Evolutionary conservation across 208 protist genomes (phyloP).

Genomic region (Leishmania gerbilli): DNA sequence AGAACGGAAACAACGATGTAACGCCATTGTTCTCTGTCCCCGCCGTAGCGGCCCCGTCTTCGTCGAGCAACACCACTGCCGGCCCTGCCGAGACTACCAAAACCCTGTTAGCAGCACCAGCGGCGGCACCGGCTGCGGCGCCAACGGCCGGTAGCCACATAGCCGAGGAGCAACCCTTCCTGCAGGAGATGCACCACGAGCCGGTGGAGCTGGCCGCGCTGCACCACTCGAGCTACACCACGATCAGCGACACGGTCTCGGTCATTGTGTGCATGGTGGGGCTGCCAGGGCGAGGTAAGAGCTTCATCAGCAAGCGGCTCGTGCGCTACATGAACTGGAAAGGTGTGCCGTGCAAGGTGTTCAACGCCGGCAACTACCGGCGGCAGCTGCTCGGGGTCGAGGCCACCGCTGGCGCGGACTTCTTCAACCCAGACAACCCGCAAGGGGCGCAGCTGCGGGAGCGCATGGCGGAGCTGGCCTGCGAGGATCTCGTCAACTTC

Average conservation of each 20-base stretch:
- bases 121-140: neutral
- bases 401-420: slow-evolving; percentile 56
- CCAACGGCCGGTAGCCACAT: neutral
- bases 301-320: slow-evolving; percentile 82
- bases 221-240: slow-evolving; percentile 77
- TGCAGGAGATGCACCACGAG: slow-evolving; percentile 23
- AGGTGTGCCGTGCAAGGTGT: slow-evolving; percentile 84
- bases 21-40: neutral
- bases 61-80: slow-evolving; percentile 2
- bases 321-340: slow-evolving; percentile 93
- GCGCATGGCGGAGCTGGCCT: slow-evolving; percentile 86
- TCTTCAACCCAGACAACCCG: slow-evolving; percentile 85
- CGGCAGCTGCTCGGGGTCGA: slow-evolving; percentile 82
- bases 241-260: slow-evolving; percentile 71
- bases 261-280: slow-evolving; percentile 92
- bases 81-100: neutral
- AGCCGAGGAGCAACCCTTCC: slow-evolving; percentile 20
- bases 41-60: neutral
- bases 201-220: slow-evolving; percentile 14
- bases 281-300: slow-evolving; percentile 89
- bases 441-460: slow-evolving; percentile 74
- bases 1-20: neutral
- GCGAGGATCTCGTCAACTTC: slow-evolving; percentile 83
- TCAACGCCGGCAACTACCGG: slow-evolving; percentile 91
- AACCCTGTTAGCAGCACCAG: neutral